Conservation (phyloP, 2,329 filamentous ascomycete species). For the Arachnomyces sp. region DNA sequence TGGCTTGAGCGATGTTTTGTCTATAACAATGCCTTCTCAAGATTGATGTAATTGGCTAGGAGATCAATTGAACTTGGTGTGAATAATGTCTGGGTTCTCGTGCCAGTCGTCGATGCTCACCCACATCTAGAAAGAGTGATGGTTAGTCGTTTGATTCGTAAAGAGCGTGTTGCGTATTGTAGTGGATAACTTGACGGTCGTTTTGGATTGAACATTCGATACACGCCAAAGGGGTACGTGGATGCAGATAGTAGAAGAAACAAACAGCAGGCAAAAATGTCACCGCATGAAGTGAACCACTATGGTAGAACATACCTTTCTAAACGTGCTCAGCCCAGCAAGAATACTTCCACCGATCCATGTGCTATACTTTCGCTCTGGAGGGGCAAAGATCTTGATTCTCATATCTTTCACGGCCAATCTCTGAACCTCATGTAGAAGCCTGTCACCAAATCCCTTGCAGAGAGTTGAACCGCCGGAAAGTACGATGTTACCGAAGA, state of each 20-base stretch:
- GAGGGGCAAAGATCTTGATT: slow-evolving; percentile 97
- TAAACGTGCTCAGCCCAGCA: slow-evolving; percentile 91
- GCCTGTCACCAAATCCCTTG: slow-evolving; percentile 88
- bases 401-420: slow-evolving; percentile 97
- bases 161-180: not conserved
- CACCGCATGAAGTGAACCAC: not conserved
- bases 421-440: slow-evolving; percentile 85
- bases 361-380: slow-evolving; percentile 95
- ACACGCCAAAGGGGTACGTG: too few relatives aligned
- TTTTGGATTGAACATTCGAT: too few relatives aligned
- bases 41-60: not conserved
- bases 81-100: slow-evolving; percentile 97
- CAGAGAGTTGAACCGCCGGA: slow-evolving; percentile 94
- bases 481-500: slow-evolving; percentile 95
- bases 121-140: slow-evolving; percentile 68
- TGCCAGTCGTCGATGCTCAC: slow-evolving; percentile 99
- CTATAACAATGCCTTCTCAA: not conserved
- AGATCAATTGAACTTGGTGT: slow-evolving; percentile 82
- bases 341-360: slow-evolving; percentile 99
- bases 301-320: slow-evolving; percentile 60
- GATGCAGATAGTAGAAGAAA: not conserved
- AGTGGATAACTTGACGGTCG: too few relatives aligned
- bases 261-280: slow-evolving; percentile 7
- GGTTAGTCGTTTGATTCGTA: not conserved
- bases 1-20: not conserved